Evolutionary conservation across 2,329 filamentous ascomycete species (phyloP), one percentile per base, ranked within the genome.

Genomic region (Colletotrichum acutatum): DNA sequence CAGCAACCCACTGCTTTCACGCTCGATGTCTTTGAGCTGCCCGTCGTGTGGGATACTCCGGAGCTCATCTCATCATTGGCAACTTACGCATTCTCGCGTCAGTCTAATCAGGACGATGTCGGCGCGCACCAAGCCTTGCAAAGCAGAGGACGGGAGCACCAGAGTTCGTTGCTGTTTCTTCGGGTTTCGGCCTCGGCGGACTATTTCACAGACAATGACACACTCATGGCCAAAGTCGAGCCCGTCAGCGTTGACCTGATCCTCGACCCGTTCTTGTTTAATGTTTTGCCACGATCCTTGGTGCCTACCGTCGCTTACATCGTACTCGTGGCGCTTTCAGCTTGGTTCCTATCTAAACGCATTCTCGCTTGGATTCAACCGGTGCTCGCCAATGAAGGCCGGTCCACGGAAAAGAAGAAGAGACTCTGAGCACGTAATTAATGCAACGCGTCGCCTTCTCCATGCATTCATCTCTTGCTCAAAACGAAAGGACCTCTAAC

Each of bases 1-100:
- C 64, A 98, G 95, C 93, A 98, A 92, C 96, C 96, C 57, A 97
- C 95, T 0, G 84, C 88, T 28, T 97, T 98, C 84, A 87, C 85
- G 74, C 85, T 98, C 26, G 86, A 91, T 72, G 90, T 91, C 1
- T 90, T 91, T 80, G 84, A 91, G 42, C 79, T 95, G 16, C 80
- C 87, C 26, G 82, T 88, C 28, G 89, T 94, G 64, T 90, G 93
- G 77, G 85, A 89, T 56, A 89, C 88, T 0, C 87, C 91, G 5
- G 84, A 87, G 11, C 87, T 97, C 32, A 85, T 93, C 74, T 85
- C 89, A 26, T 92, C 93, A 1, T 84, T 97, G 16, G 88, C 88
- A 66, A 80, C 83, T 37, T 95, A 92, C 82, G 89, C 91, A 46
- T 83, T 88, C 72, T 82, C 85, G 4, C 87, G 86, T 16, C 87